Evolutionary conservation across 2,329 filamentous ascomycete genomes (phyloP), one percentile per base, ranked within the genome.

Genomic region (Pseudocercospora pini-densiflorae): DNA sequence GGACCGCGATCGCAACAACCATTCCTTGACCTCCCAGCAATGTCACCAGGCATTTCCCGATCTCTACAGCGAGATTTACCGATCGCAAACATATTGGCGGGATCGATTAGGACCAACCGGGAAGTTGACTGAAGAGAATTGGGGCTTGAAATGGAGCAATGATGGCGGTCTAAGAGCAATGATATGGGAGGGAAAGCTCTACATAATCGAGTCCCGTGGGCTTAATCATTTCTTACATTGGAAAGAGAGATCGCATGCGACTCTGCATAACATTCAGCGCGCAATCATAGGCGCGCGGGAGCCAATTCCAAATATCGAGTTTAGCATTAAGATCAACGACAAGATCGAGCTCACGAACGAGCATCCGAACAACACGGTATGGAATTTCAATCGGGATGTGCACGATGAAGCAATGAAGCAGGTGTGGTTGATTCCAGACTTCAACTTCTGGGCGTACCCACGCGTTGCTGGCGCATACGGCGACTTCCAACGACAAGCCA

Each of bases 391-490:
- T 60, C 71, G 70, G 57, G 67, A 70, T 61, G 72, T 71, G 9
- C 62, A 57, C 29, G 70, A 74, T 79, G 60, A 77, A 72, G 29
- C 77, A 8, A 76, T 78, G 67, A 70, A 74, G 43, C 71, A 74
- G 40, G 68, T 75, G 43, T 86, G 84, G 84, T 74, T 86, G 21
- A 85, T 86, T 74, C 84, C 84, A 0, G 84, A 86, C 69, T 86
- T 86, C 69, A 84, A 82, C 36, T 85, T 83, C 75, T 86, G 83
- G 82, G 78, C 81, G 8, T 85, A 82, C 79, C 83, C 72, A 21
- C 72, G 72, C 6, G 72, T 74, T 1, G 71, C 71, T 4, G 71
- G 68, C 9, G 64, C 70, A 1, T 76, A 72, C 33, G 67, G 66
- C n/a, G 73, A 75, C 29, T 71, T 67, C 40, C 70, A 71, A 24